A percentile compares a stretch with the other conserved stretches of the same genome.
Conservation (phyloP, 2,329 filamentous ascomycete genomes). For the Pyricularia sp. region DNA sequence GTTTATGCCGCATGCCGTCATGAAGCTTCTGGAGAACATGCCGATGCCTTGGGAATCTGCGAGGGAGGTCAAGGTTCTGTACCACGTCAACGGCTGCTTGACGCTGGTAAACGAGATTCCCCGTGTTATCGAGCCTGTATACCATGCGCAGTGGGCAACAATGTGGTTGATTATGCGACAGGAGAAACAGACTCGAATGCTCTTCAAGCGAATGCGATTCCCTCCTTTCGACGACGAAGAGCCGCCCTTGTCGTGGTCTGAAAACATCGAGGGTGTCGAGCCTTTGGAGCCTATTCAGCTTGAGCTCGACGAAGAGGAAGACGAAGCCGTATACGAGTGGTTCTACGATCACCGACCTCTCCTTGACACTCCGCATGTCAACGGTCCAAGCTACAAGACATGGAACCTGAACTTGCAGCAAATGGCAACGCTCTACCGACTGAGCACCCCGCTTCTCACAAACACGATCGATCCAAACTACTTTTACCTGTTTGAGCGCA, state of each 20-base stretch:
- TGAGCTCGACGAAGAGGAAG: slow-evolving; percentile 91
- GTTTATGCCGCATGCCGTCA: slow-evolving; percentile 96
- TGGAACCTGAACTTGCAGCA: slow-evolving; percentile 91
- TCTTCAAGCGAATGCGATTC: slow-evolving; percentile 99
- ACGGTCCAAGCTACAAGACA: slow-evolving; percentile 88
- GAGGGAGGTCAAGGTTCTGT: slow-evolving; percentile 92
- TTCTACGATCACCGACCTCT: slow-evolving; percentile 92
- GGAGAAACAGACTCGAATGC: slow-evolving; percentile 87
- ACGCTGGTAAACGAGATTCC: slow-evolving; percentile 95
- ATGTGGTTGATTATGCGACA: slow-evolving; percentile 99
- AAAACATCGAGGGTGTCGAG: slow-evolving; percentile 98
- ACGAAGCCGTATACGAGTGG: slow-evolving; percentile 86
- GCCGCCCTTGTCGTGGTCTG: slow-evolving; percentile 91
- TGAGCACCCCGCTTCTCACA: slow-evolving; percentile 81
- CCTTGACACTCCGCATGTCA: slow-evolving; percentile 83
- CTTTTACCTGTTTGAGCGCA: slow-evolving; percentile 91
- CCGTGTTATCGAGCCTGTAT: slow-evolving; percentile 92
- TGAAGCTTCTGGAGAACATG: slow-evolving; percentile 98
- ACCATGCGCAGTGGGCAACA: slow-evolving; percentile 96
- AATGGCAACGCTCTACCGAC: slow-evolving; percentile 88
- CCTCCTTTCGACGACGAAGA: slow-evolving; percentile 98
- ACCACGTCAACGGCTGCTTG: slow-evolving; percentile 94
- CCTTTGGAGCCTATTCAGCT: slow-evolving; percentile 96
- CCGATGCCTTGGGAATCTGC: slow-evolving; percentile 99
- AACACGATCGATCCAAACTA: slow-evolving; percentile 95